These are phyloP conservation scores for Xylariaceae sp. DNA, from an alignment of 2,329 filamentous ascomycete genomes.

Conservation along the genomic window DNA sequence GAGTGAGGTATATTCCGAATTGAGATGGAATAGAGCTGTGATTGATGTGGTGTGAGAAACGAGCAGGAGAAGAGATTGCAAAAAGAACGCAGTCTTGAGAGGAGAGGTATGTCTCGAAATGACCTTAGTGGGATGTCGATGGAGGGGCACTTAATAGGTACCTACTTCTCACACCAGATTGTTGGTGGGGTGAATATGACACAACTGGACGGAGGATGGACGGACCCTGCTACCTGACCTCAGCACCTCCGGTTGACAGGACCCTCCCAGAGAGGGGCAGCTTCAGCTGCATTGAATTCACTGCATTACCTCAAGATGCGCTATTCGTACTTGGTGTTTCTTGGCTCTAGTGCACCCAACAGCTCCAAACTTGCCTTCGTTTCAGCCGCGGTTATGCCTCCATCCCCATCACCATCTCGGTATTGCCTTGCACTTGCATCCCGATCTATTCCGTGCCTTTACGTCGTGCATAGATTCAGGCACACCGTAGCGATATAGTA, in stretches of 20 bases:
- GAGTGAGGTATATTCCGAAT: constrained; percentile 6
- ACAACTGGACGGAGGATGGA: no score
- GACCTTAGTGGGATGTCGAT: constrained; percentile 9
- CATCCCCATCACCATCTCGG: not conserved
- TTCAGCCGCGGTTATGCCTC: not conserved
- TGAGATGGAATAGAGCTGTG: constrained; percentile 11
- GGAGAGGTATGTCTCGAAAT: not conserved
- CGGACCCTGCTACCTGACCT: no score
- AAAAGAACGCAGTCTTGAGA: constrained; percentile 18
- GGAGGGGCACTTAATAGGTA: constrained; percentile 17
- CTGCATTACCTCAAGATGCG: no score
- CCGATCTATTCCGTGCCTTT: no score
- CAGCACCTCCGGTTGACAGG: no score
- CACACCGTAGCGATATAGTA: no score
- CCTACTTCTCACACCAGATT: no score
- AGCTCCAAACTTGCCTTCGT: not conserved
- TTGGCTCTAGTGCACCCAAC: not conserved
- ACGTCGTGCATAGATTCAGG: no score
- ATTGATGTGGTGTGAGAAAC: constrained; percentile 8
- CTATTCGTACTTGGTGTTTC: no score
- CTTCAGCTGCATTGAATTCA: no score
- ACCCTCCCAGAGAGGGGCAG: no score
- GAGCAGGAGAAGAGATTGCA: constrained; percentile 7
- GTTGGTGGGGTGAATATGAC: constrained; percentile 18
- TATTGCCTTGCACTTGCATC: no score